Base-by-base conservation (phyloP, 306 rosid species). In the Prunus dulcis region DNA sequence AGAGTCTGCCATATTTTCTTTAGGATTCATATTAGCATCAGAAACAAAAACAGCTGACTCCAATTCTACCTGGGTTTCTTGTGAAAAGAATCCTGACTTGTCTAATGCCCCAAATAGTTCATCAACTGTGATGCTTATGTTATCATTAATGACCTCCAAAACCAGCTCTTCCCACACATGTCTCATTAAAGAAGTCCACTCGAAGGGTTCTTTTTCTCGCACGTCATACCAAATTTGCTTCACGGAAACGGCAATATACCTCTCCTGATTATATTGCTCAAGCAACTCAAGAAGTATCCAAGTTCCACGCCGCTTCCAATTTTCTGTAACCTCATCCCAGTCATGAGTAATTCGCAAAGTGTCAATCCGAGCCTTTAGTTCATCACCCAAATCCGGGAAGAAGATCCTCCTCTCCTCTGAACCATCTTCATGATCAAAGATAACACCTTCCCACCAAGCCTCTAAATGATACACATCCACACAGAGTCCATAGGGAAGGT, bases 371-470 rank as follows among this genome's bases (percentile, higher is more conserved):
- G 81, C 5, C 64, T 58, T 85, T 72, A 90, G 65, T 77, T 92
- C 93, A 62, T 95, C 99, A 2, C 97, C 99, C 79, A 89, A 76
- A 78, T 92, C 97, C 0, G 97, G 96, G 72, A 92, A 95, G 81
- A 92, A 90, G 67, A 92, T 65, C 67, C 32, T 82, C 78, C 97
- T 83, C 80, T 88, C 72, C 51, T 86, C 80, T 43, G 49, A 83
- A 74, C 86, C 96, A 32, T 89, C 85, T 78, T 76, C 78, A 1
- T 82, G 88, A 67, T 95, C 99, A 76, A 85, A 90, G 46, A 95
- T 67, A 41, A 95, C 97, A 19, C 99, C 97, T 87, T 95, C 97
- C 98, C 98, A 92, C 98, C 98, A 95, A 60, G 93, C 96, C 10
- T 95, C 98, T 64, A 41, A 53, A 50, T 89, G 62, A 67, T 64